Evolutionary conservation across 2,329 filamentous ascomycete species (phyloP), one percentile per base, ranked within the genome.

Genomic region (Aspergillus pseudoterreus): DNA sequence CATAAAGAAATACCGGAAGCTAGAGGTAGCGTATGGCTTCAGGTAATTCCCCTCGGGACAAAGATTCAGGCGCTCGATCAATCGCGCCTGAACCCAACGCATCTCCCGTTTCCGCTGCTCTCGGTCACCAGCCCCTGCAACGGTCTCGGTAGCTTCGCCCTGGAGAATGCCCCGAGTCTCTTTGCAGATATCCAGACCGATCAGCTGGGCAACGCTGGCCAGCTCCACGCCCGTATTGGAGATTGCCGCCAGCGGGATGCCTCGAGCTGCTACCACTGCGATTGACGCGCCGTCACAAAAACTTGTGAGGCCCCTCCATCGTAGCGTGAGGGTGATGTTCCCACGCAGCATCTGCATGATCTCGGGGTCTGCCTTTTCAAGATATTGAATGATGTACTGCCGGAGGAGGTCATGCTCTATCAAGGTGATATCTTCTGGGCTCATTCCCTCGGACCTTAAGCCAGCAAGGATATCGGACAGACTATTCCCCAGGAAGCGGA

Each of bases 391-490:
- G 12, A 39, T 21, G 21, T 41, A 47, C 30, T 47, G 45, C 4
- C 45, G 15, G 10, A 21, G 27, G n/a, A 47, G 27, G 10, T 15
- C 14, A 15, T 21, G 17, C 12, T 47, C 33, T 19, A 38, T 12
- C 4, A 38, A 15, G 10, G 17, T 39, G 19, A 47, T 17, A 39
- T 47, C 45, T 14, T 36, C 15, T 24, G 15, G 17, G 4, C 14
- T 11, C 3, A 43, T 22, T 8, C 41, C 41, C 14, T 43, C 47
- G 6, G 22, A 3, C 4, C 36, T 17, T 9, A 43, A 24, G 2
- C 47, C 47, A 10, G 38, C n/a, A 12, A 49, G 47, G 14, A 49
- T 15, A 15, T 49, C 47, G 14, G 36, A n/a, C 14, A 49, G 22
- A 10, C 24, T 32, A 22, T 43, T 10, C 6, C 39, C 47, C 21